Evolutionary conservation across 2,329 filamentous ascomycete species (phyloP).

Genomic region (Aspergillaceae sp.): DNA sequence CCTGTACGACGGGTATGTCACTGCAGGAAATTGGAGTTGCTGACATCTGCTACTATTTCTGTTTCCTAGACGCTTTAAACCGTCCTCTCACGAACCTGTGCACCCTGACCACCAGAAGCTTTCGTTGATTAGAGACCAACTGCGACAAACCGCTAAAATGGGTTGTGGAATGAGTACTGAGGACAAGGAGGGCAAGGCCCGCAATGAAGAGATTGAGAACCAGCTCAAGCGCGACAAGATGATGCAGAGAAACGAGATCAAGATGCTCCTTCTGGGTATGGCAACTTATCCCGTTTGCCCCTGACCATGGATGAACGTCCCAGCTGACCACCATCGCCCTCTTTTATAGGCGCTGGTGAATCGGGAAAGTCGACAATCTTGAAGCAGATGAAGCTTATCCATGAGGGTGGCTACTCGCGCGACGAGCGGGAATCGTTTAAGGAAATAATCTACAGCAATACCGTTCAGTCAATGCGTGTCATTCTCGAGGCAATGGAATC

Average conservation of each 20-base stretch:
- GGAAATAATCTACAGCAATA: slow-evolving; percentile 65
- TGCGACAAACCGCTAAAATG: slow-evolving; percentile 58
- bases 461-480: slow-evolving; percentile 61
- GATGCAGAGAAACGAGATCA: slow-evolving; percentile 99
- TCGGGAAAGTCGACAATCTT: slow-evolving; percentile 90
- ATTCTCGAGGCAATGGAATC: slow-evolving; percentile 62
- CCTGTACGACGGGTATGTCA: background rate
- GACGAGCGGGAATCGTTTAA: slow-evolving; percentile 67
- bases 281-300: background rate
- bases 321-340: slow-evolving; percentile 5
- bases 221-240: slow-evolving; percentile 97
- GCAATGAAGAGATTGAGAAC: slow-evolving; percentile 99
- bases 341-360: slow-evolving; percentile 76
- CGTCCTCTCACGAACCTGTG: background rate
- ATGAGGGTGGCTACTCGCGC: slow-evolving; percentile 96
- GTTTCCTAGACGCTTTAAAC: slow-evolving; percentile 1
- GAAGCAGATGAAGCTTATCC: slow-evolving; percentile 98
- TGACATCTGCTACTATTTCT: background rate
- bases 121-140: slow-evolving; percentile 6
- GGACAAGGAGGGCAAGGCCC: slow-evolving; percentile 99
- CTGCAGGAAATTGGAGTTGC: background rate
- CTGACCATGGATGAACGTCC: slow-evolving; percentile 4
- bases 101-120: slow-evolving; percentile 2
- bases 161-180: slow-evolving; percentile 99
- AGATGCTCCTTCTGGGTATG: slow-evolving; percentile 97